phyloP scores from a whole-genome alignment of 148 eudicot genomes.

The Rhododendron henanense region DNA sequence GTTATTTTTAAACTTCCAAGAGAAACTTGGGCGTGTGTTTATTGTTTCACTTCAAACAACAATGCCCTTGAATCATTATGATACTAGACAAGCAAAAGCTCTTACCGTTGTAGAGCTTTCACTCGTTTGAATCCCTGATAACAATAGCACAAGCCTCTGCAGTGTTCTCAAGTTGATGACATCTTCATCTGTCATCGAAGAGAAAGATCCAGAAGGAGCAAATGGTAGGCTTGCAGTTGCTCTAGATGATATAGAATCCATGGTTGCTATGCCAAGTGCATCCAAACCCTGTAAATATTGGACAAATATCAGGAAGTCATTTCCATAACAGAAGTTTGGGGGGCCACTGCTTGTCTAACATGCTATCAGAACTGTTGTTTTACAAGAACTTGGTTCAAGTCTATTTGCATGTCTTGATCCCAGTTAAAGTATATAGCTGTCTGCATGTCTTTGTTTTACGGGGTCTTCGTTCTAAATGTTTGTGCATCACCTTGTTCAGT shows the following conservation, averaged over 20 bases:
- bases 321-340: not conserved
- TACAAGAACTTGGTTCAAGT: not conserved
- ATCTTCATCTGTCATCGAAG: slow-evolving; percentile 68
- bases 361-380: not conserved
- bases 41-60: not conserved
- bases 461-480: not conserved
- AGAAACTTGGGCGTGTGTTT: not conserved
- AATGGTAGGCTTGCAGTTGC: slow-evolving; percentile 51
- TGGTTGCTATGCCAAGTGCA: slow-evolving; percentile 74
- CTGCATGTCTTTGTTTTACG: not conserved
- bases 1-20: not conserved
- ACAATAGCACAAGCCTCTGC: slow-evolving; percentile 53
- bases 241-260: slow-evolving; percentile 44
- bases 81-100: slow-evolving; percentile 2
- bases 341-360: not conserved
- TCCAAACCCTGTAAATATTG: slow-evolving; percentile 66
- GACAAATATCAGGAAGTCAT: slow-evolving; percentile 12
- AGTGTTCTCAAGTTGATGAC: slow-evolving; percentile 66
- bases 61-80: not conserved
- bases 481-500: not conserved
- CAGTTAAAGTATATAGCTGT: not conserved
- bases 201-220: slow-evolving; percentile 30
- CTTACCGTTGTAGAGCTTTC: slow-evolving; percentile 36
- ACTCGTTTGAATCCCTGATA: slow-evolving; percentile 42
- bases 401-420: not conserved